Evolutionary conservation across 495 filamentous ascomycete genomes (phyloP).

Genomic region (Chaetomium fimeti): DNA sequence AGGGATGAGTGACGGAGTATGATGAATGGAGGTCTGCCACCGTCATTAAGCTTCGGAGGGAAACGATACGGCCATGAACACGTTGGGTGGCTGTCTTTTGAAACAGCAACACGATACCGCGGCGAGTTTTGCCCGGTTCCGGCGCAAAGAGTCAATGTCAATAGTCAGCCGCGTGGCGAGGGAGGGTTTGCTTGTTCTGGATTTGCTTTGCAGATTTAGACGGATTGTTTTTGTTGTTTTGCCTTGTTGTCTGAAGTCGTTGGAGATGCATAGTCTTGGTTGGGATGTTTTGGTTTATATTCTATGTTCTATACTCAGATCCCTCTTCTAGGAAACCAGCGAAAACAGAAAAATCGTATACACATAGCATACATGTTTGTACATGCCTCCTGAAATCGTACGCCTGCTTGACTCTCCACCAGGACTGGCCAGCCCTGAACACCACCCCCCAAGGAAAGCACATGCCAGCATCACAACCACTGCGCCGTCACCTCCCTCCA

Average conservation of each 20-base stretch:
- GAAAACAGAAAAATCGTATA: background rate
- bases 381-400: background rate
- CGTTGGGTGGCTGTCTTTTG: too few species aligned
- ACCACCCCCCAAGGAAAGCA: background rate
- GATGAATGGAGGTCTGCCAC: background rate
- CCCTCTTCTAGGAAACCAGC: constrained; percentile 5
- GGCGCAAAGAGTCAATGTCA: constrained; percentile 18
- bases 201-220: constrained; percentile 24
- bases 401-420: too few species aligned
- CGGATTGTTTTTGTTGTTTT: background rate
- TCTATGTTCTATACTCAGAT: constrained; percentile 15
- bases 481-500: constrained; percentile 21
- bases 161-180: constrained; percentile 15
- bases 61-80: too few species aligned
- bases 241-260: constrained; percentile 8
- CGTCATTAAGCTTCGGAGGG: background rate
- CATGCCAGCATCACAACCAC: background rate
- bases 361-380: background rate
- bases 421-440: too few species aligned
- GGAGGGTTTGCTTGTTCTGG: background rate
- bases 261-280: constrained; percentile 11
- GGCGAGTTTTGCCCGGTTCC: constrained; percentile 1
- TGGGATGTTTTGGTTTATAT: constrained; percentile 11
- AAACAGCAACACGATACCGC: background rate
- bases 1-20: constrained; percentile 20